These are phyloP conservation scores for Neurospora pannonica DNA, from an alignment of 495 filamentous ascomycete species.

Conservation along the genomic window DNA sequence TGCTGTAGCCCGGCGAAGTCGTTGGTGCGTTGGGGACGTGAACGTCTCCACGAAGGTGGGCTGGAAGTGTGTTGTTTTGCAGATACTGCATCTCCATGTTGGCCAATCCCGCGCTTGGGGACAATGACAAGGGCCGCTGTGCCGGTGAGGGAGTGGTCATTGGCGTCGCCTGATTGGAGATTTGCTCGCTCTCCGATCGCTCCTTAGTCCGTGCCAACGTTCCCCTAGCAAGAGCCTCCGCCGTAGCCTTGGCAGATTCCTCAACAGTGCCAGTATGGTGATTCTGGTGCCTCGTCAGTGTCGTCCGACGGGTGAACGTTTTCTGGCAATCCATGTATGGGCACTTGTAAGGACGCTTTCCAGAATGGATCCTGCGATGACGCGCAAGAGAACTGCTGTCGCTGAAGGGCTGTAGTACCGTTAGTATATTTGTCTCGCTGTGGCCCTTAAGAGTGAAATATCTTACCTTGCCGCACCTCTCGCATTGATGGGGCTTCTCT, in stretches of 20 bases:
- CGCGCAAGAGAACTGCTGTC: constrained; percentile 92
- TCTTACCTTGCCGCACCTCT: constrained; percentile 87
- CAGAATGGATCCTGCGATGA: constrained; percentile 91
- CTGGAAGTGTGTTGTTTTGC: constrained; percentile 63
- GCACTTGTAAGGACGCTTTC: constrained; percentile 94
- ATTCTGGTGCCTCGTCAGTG: constrained; percentile 90
- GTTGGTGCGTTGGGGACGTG: constrained; percentile 59
- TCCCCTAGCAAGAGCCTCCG: constrained; percentile 50
- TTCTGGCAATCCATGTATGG: constrained; percentile 97
- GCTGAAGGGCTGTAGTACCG: constrained; percentile 72
- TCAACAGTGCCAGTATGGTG: constrained; percentile 93
- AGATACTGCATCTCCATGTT: constrained; percentile 68
- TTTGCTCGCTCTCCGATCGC: constrained; percentile 67
- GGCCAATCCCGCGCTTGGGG: constrained; percentile 67
- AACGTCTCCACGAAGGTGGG: constrained; percentile 68
- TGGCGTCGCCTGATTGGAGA: constrained; percentile 73
- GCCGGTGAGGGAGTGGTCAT: constrained; percentile 78
- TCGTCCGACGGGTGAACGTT: constrained; percentile 93
- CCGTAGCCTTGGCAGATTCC: constrained; percentile 82
- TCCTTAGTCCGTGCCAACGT: constrained; percentile 39
- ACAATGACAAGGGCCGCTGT: constrained; percentile 66
- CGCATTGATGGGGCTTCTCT: constrained; percentile 97
- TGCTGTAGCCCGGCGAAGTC: constrained; percentile 54
- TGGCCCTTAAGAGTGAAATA: background rate
- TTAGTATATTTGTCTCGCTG: constrained; percentile 1